Base-by-base conservation (phyloP, 306 rosid genomes). In the Inga laurina region DNA sequence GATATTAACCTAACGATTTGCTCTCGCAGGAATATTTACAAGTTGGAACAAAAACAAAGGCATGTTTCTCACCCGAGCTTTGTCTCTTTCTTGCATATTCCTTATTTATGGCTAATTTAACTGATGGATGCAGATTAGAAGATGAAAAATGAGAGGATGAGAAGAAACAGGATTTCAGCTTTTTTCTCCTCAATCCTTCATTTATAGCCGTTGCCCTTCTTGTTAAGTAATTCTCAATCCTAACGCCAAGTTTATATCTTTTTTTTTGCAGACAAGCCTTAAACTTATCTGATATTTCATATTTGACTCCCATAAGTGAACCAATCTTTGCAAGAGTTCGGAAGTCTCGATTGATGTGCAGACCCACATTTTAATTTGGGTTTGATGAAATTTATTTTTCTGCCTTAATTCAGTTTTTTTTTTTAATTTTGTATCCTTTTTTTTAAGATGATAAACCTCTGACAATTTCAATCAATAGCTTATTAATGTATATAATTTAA, bases 1-100 rank as follows among this genome's bases (percentile, higher is more conserved):
- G 39, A 68, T 62, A 73, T 75, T 27, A 74, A 79, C 75, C 56
- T 71, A 76, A 62, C 69, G 74, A 80, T 77, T 83, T 72, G 77
- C 78, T 79, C 78, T 77, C 37, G 66, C 86, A 83, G 83, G 81
- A 85, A 44, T 75, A 46, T 35, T 86, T 16, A 70, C 79, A 57
- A 73, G 61, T 6, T 62, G 24, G 22, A 72, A 82, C 12, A 78
- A 81, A 32, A 75, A 82, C 13, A 82, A 79, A 39, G 71, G n/a
- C 75, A 74, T 52, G 84, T 77, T 81, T 74, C 56, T 41, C 45
- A 18, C 9, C 44, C 41, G 74, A 62, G 41, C 44, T 81, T 74
- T 77, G 75, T 84, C 48, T 56, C 61, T 65, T 85, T 37, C 71
- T 80, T 16, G 14, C 19, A 39, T 24, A 9, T 69, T 69, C 81